These are phyloP conservation scores for Eremochloa ophiuroides DNA, from an alignment of 176 grass and related monocot genomes.

Conservation along the genomic window DNA sequence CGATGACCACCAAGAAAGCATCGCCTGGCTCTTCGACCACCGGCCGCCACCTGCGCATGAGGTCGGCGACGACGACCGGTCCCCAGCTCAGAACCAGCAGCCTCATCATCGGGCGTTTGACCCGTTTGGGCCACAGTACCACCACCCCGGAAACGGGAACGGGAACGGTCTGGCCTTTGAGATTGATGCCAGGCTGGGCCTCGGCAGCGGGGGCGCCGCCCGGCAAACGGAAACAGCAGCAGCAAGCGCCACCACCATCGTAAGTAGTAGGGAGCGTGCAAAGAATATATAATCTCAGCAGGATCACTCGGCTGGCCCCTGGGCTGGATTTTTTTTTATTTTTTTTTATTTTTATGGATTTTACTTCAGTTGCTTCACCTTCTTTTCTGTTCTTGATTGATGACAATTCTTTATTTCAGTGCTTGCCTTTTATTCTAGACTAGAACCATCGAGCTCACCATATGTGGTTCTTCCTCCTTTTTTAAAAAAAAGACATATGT, in stretches of 20 bases:
- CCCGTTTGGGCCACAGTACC: not conserved
- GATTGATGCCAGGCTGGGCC: not conserved
- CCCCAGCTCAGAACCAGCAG: not conserved
- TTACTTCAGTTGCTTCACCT: not conserved
- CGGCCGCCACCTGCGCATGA: not conserved
- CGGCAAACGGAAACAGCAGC: not conserved
- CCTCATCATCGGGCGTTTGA: not conserved
- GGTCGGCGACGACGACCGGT: not conserved
- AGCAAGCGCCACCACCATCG: constrained; percentile 12
- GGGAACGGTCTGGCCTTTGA: constrained; percentile 18
- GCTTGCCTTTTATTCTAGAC: not conserved
- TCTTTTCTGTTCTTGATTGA: not conserved
- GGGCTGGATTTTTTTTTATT: not conserved
- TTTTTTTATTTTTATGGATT: not conserved
- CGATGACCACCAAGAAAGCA: not conserved
- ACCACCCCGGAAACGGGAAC: not conserved
- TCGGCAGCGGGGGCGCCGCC: not conserved
- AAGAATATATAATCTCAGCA: not conserved
- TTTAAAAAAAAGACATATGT: not conserved
- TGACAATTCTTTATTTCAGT: not conserved
- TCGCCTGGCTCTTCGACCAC: constrained; percentile 24
- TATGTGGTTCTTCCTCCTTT: not conserved
- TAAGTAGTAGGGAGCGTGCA: constrained; percentile 7
- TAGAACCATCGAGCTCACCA: too few relatives aligned
- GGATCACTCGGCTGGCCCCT: not conserved